These are phyloP conservation scores for Taiozyma onychis DNA, from an alignment of 1,139 yeast genomes.

Conservation along the genomic window DNA sequence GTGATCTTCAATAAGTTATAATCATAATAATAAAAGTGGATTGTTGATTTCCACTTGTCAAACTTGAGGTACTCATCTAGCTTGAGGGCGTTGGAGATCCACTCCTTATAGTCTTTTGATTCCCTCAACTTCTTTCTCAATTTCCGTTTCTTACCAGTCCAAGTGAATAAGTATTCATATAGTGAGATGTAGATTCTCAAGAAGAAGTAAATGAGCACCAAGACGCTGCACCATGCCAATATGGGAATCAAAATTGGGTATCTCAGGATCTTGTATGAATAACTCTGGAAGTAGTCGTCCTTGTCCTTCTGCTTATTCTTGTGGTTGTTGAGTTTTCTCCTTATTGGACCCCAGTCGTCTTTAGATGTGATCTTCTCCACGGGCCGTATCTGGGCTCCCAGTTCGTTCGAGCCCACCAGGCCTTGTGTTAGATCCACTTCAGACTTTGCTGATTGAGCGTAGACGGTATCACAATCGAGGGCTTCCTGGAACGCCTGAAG, in stretches of 20 bases:
- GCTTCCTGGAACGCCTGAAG: constrained; percentile 29
- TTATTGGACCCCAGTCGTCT: constrained; percentile 66
- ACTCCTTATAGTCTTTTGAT: constrained; percentile 51
- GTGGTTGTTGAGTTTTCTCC: constrained; percentile 24
- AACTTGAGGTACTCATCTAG: constrained; percentile 55
- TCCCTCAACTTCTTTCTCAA: constrained; percentile 45
- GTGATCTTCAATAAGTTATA: constrained; percentile 52
- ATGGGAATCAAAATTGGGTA: constrained; percentile 60
- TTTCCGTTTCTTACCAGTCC: constrained; percentile 53
- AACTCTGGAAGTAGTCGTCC: constrained; percentile 23
- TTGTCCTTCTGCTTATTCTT: constrained; percentile 8
- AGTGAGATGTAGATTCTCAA: constrained; percentile 60
- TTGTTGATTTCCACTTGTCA: constrained; percentile 59
- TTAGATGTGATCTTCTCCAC: constrained; percentile 47
- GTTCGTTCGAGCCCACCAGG: constrained; percentile 12
- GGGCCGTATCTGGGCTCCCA: constrained; percentile 4
- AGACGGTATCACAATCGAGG: constrained; percentile 17
- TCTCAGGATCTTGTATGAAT: constrained; percentile 49
- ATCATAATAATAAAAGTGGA: constrained; percentile 65
- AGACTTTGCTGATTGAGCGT: constrained; percentile 2
- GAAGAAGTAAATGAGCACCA: constrained; percentile 44
- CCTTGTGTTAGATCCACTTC: constrained; percentile 9
- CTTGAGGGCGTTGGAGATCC: constrained; percentile 52
- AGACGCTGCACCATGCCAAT: constrained; percentile 45
- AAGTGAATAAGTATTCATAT: constrained; percentile 51